Percentiles rank a stretch among this genome's conserved stretches.
These are phyloP conservation scores for Cyclotella choctawhatcheeana DNA, from an alignment of 108 stramenopile genomes.

Conservation along the genomic window DNA sequence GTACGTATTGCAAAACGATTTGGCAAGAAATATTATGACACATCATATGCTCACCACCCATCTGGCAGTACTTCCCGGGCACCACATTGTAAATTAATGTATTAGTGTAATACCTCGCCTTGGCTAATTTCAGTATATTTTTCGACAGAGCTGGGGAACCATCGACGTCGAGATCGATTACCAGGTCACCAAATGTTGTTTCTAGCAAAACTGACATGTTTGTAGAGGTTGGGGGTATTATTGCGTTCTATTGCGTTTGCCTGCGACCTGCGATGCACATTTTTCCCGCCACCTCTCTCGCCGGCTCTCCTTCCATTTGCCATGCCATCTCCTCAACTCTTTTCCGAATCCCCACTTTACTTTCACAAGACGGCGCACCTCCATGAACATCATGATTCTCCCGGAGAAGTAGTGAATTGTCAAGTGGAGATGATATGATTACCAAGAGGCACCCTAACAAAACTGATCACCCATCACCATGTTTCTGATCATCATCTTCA, in stretches of 20 bases:
- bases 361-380: too few relatives aligned
- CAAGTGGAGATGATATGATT: too few relatives aligned
- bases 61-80: constrained; percentile 72
- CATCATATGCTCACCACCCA: constrained; percentile 56
- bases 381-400: too few relatives aligned
- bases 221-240: neutral
- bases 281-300: too few relatives aligned
- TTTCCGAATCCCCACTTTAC: too few relatives aligned
- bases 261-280: too few relatives aligned
- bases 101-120: constrained; percentile 80
- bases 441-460: too few relatives aligned
- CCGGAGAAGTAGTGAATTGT: too few relatives aligned
- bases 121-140: constrained; percentile 84
- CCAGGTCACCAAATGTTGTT: constrained; percentile 85
- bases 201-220: constrained; percentile 84
- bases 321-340: too few relatives aligned
- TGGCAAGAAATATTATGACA: neutral
- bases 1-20: neutral
- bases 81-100: constrained; percentile 78
- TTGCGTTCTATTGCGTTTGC: too few relatives aligned
- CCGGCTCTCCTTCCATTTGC: too few relatives aligned
- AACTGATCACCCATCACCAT: too few relatives aligned
- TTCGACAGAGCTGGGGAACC: constrained; percentile 77
- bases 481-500: neutral
- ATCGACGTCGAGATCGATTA: constrained; percentile 84